Evolutionary conservation across 1,284 basidiomycete species (phyloP).

Genomic region (Phellinidium pouzarii): DNA sequence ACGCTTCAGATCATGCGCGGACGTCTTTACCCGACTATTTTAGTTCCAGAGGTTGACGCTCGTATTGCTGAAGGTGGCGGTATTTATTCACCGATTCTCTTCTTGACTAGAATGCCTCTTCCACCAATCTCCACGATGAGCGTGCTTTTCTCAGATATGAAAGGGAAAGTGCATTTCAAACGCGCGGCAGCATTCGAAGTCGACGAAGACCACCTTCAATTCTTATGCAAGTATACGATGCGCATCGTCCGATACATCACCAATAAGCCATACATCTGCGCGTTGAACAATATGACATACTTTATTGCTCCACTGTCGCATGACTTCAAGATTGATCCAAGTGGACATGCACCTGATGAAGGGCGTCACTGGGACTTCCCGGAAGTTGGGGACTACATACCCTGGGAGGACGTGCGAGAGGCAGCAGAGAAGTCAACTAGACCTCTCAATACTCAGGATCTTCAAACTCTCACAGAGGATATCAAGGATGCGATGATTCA

Average conservation of each 20-base stretch:
- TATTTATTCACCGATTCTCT: constrained; percentile 47
- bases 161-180: constrained; percentile 36
- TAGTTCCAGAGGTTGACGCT: constrained; percentile 24
- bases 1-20: constrained; percentile 25
- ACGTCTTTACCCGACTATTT: constrained; percentile 49
- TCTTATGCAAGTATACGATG: constrained; percentile 54
- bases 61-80: constrained; percentile 31
- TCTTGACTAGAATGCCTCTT: constrained; percentile 60
- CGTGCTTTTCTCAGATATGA: constrained; percentile 48
- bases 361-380: constrained; percentile 27
- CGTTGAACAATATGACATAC: constrained; percentile 47
- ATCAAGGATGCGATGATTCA: constrained; percentile 61
- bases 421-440: constrained; percentile 46
- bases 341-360: constrained; percentile 17
- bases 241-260: constrained; percentile 52
- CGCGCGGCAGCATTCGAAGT: constrained; percentile 44
- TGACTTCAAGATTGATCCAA: constrained; percentile 10
- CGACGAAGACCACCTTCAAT: constrained; percentile 38
- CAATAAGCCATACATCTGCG: constrained; percentile 59
- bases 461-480: constrained; percentile 37
- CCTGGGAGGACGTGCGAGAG: constrained; percentile 55
- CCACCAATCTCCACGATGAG: constrained; percentile 48
- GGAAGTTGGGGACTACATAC: constrained; percentile 42
- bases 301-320: constrained; percentile 54
- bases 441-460: constrained; percentile 39